Base-by-base conservation (phyloP, 257 asterid species). In the Verbascum thapsus region DNA sequence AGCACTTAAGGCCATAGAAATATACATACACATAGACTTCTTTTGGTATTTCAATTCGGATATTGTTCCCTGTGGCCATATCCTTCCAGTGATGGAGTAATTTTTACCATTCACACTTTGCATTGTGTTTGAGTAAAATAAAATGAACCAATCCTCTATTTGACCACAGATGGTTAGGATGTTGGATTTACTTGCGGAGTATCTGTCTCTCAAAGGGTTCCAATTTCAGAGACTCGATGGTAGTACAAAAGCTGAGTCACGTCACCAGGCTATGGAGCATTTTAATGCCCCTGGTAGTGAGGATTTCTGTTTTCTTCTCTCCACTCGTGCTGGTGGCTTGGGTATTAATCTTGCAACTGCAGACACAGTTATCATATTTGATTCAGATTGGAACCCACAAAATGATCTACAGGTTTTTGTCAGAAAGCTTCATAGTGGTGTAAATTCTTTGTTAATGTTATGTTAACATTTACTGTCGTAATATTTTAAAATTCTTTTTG, bases 311-410 rank as follows among this genome's bases (percentile, higher is more conserved):
- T 94, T 94, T 76, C 99, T 94, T 78, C 98, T 94, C 53, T 94
- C 99, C 11, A 94, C 99, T 42, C 96, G 99, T 64, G 99, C 99
- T 8, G 99, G 99, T 73, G 99, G 99, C 53, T 77, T 94, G 87
- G 99, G 99, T 69, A 94, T 94, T 61, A 94, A 94, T 81, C 98
- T 94, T 55, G 99, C 99, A 34, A 94, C 99, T 57, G 99, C 99
- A 22, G 99, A 94, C 80, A 94, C 99, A 5, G 99, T 94, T 51
- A 94, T 94, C 74, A 94, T 94, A 74, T 94, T 94, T 78, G 99
- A 94, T 83, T 94, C 99, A 39, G 99, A 94, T 73, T 94, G 99
- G 99, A 94, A 94, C 70, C 99, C 99, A 41, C 99, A 94, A 79
- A 94, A 94, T 78, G 99, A 94, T 63, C 80, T 94, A 67, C 99